Evolutionary conservation across 2,329 filamentous ascomycete species (phyloP).

Genomic region (Aspergillus persii): DNA sequence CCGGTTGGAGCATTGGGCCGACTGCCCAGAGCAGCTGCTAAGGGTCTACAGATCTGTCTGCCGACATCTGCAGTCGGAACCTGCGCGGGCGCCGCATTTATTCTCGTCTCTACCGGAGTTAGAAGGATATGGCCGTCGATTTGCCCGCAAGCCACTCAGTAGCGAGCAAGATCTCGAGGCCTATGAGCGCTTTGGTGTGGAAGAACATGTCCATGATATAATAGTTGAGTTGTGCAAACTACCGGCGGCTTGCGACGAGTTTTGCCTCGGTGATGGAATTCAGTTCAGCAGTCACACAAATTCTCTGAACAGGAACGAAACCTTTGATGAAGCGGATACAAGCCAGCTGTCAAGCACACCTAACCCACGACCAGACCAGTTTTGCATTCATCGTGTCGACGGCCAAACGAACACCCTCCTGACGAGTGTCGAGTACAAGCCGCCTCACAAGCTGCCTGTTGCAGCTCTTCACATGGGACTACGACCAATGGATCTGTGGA

Average conservation of each 20-base stretch:
- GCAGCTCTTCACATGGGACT: slow-evolving; percentile 10
- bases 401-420: slow-evolving; percentile 10
- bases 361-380: slow-evolving; percentile 22
- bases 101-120: slow-evolving; percentile 18
- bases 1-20: slow-evolving; percentile 19
- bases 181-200: slow-evolving; percentile 22
- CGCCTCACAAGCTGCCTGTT: slow-evolving; percentile 16
- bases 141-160: slow-evolving; percentile 14
- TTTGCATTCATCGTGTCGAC: slow-evolving; percentile 19
- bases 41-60: slow-evolving; percentile 17
- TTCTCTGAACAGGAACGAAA: slow-evolving; percentile 13
- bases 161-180: slow-evolving; percentile 20
- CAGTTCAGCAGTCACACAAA: slow-evolving; percentile 16
- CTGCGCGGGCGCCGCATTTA: slow-evolving; percentile 9
- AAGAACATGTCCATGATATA: slow-evolving; percentile 18
- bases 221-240: slow-evolving; percentile 17
- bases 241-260: slow-evolving; percentile 11
- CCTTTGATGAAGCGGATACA: too few relatives aligned
- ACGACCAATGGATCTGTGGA: slow-evolving; percentile 17
- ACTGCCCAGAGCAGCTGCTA: slow-evolving; percentile 17
- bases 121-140: slow-evolving; percentile 13
- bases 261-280: slow-evolving; percentile 15
- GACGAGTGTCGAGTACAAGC: slow-evolving; percentile 15
- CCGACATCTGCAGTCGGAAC: slow-evolving; percentile 13
- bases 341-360: too few relatives aligned